Evolutionary conservation across 495 filamentous ascomycete genomes (phyloP), one percentile per base, ranked within the genome.

Genomic region (Pyrenula massariospora): DNA sequence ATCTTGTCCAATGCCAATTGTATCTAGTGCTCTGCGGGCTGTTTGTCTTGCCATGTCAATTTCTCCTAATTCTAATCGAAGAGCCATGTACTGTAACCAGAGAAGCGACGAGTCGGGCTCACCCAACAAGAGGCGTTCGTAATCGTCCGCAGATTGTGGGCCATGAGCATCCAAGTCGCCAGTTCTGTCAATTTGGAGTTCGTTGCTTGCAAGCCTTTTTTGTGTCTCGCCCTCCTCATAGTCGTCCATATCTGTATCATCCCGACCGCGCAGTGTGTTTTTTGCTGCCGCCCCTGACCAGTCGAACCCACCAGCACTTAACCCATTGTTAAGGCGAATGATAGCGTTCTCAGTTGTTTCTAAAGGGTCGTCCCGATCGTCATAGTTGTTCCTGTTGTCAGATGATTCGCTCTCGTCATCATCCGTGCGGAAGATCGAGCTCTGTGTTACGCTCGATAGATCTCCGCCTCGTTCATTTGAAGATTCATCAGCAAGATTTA

Each of bases 31-130:
- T 57, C 93, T 86, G 68, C 95, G 86, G 22, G 88, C 91, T 59
- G 95, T 84, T 56, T 91, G 83, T 53, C 93, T 82, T 8, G 93
- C 90, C 67, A 87, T 91, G 47, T 82, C 80, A 24, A 92, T 71
- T 64, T 97, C 93, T 68, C 87, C 87, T 54, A 95, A 76, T 67
- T 95, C 85, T 64, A 96, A 82, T 70, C 97, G 89, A 75, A 95
- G 95, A 21, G 91, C 91, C 86, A 97, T 95, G 72, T 96, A 98
- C 59, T 86, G 79, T 53, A 95, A 85, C 93, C 93, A 98, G 22
- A 97, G 76, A 50, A 84, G 71, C 1, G 93, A 94, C 8, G 85
- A 88, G 65, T 97, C 87, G 1, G 93, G 90, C 64, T 95, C 87
- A 55, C 90, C 89, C 36, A 97, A 82, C 48, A 97, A 80, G 53